Conservation (phyloP, 768 basidiomycete genomes). For the Sarcodon aspratus region DNA sequence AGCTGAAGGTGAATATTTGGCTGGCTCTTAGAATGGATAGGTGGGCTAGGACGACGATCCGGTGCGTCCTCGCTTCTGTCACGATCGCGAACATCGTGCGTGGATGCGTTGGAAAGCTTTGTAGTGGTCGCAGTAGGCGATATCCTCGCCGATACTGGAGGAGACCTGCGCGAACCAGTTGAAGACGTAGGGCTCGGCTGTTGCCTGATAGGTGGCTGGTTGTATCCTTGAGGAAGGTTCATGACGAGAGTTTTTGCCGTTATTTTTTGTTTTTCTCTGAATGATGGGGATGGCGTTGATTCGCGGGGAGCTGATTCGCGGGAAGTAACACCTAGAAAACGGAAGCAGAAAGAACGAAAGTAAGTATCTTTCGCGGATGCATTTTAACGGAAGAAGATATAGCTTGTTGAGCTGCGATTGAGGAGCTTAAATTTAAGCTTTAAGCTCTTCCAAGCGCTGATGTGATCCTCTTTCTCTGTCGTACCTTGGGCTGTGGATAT, state of each 20-base stretch:
- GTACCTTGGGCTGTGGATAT: background rate
- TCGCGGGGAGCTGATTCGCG: slow-evolving; percentile 23
- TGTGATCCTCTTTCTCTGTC: background rate
- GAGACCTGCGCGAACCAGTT: slow-evolving; percentile 22
- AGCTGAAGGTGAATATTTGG: slow-evolving; percentile 19
- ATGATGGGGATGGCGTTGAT: slow-evolving; percentile 29
- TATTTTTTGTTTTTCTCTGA: slow-evolving; percentile 32
- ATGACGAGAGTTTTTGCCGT: slow-evolving; percentile 45
- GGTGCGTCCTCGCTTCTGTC: slow-evolving; percentile 25
- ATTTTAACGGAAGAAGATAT: background rate
- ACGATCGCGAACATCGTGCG: slow-evolving; percentile 3
- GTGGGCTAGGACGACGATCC: slow-evolving; percentile 33
- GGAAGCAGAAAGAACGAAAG: background rate
- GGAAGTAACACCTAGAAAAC: slow-evolving; percentile 6
- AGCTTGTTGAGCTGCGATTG: background rate
- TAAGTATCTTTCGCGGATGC: background rate
- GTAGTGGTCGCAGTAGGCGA: slow-evolving; percentile 14
- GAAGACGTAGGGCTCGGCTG: slow-evolving; percentile 24
- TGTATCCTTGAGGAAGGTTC: slow-evolving; percentile 27
- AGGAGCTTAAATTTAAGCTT: background rate
- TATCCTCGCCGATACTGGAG: slow-evolving; percentile 20
- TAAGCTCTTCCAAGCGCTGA: background rate
- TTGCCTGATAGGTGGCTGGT: slow-evolving; percentile 27
- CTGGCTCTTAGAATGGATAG: slow-evolving; percentile 19
- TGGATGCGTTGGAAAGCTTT: slow-evolving; percentile 17